phyloP scores from a whole-genome alignment of 2,329 filamentous ascomycete species.

The Allantophomopsis cytisporea region DNA sequence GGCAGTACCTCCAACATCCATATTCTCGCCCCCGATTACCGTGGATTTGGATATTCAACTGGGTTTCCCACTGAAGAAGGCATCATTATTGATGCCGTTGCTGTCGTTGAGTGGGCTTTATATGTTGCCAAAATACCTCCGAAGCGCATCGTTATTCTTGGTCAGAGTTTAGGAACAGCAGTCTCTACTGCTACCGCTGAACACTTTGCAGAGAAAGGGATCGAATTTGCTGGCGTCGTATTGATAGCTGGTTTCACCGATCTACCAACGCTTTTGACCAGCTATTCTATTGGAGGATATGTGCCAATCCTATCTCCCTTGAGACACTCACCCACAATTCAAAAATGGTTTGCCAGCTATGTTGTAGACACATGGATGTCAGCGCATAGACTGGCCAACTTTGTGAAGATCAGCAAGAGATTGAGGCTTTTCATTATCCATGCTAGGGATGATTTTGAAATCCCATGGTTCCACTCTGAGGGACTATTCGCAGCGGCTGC shows the following conservation, averaged over 20 bases:
- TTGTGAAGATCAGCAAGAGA: slow-evolving; percentile 35
- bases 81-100: slow-evolving; percentile 64
- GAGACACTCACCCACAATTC: slow-evolving; percentile 47
- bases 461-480: slow-evolving; percentile 60
- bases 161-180: slow-evolving; percentile 81
- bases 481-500: slow-evolving; percentile 47
- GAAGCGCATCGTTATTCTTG: slow-evolving; percentile 64
- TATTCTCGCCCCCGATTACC: slow-evolving; percentile 81
- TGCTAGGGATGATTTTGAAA: slow-evolving; percentile 69
- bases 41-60: slow-evolving; percentile 72
- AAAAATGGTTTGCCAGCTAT: slow-evolving; percentile 43
- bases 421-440: slow-evolving; percentile 65
- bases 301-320: slow-evolving; percentile 72
- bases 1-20: slow-evolving; percentile 59
- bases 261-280: slow-evolving; percentile 57
- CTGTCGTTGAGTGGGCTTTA: slow-evolving; percentile 61
- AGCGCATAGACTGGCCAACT: slow-evolving; percentile 45
- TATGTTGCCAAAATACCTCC: slow-evolving; percentile 49
- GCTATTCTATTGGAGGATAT: slow-evolving; percentile 64
- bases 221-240: slow-evolving; percentile 67
- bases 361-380: slow-evolving; percentile 79
- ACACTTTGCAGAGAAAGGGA: slow-evolving; percentile 42
- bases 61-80: slow-evolving; percentile 72
- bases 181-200: slow-evolving; percentile 66
- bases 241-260: slow-evolving; percentile 71